These are phyloP conservation scores for Medicago truncatula DNA, from an alignment of 306 rosid genomes.

Conservation along the genomic window DNA sequence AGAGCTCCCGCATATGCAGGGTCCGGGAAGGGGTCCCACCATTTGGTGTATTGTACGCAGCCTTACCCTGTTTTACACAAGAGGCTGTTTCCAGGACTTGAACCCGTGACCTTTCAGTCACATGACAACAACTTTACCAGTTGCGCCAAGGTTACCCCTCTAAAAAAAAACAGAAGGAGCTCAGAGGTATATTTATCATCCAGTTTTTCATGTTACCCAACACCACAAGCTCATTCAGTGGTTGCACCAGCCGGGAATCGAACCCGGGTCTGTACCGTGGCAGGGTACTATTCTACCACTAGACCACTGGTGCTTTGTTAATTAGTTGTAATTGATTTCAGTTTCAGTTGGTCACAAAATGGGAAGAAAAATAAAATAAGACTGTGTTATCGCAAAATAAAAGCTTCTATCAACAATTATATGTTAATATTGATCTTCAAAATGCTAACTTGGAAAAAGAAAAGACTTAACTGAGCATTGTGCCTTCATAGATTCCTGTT, in stretches of 20 bases:
- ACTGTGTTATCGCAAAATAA: background rate
- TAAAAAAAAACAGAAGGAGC: too few species aligned
- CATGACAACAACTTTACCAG: too few species aligned
- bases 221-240: too few species aligned
- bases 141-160: too few species aligned
- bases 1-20: too few species aligned
- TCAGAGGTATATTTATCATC: too few species aligned
- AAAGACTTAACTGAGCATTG: background rate
- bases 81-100: too few species aligned
- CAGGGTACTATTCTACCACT: conserved; percentile 96
- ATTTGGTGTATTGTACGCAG: too few species aligned
- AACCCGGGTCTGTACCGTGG: conserved; percentile 74
- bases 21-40: too few species aligned
- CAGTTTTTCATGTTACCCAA: too few species aligned
- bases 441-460: background rate
- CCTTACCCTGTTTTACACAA: too few species aligned
- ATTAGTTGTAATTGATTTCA: background rate
- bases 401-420: conserved; percentile 13
- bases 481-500: background rate
- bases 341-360: conserved; percentile 22
- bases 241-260: conserved; percentile 84
- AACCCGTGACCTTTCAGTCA: too few species aligned
- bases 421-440: conserved; percentile 30
- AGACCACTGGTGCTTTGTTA: conserved; percentile 81
- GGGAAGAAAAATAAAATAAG: conserved; percentile 10